Conservation (phyloP, 257 asterid genomes). For the Solanum chmielewskii region DNA sequence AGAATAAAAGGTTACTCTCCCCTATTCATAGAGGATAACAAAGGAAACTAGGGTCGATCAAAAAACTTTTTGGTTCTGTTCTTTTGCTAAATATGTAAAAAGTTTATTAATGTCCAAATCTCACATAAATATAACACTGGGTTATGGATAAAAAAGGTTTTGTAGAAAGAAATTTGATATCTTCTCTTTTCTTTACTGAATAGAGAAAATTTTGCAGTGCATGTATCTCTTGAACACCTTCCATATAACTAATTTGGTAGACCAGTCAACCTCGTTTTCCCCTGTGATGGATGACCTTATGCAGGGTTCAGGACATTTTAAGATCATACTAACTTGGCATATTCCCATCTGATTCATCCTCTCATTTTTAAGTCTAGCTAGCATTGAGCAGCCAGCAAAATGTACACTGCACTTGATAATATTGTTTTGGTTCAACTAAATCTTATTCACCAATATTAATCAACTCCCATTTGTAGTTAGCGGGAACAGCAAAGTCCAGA, state of each 20-base stretch:
- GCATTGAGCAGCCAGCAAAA: neutral
- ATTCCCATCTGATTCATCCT: neutral
- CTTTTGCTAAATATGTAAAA: neutral
- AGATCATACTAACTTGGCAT: neutral
- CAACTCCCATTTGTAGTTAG: slow-evolving; percentile 44
- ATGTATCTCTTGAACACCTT: neutral
- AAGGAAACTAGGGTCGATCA: neutral
- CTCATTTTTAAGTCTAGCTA: neutral
- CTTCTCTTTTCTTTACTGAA: neutral
- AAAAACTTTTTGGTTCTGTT: neutral
- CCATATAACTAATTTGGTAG: neutral
- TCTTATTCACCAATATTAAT: neutral
- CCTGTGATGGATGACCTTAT: neutral
- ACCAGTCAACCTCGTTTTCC: neutral
- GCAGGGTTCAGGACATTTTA: neutral
- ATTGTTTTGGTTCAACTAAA: neutral
- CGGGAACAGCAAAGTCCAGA: slow-evolving; percentile 91
- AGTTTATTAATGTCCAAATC: neutral
- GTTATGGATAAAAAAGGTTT: neutral
- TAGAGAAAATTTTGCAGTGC: neutral
- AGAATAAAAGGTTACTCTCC: neutral
- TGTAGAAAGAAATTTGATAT: neutral
- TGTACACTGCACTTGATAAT: neutral
- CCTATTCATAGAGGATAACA: neutral
- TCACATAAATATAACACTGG: neutral